Conservation (phyloP, 2,329 filamentous ascomycete genomes). For the Sclerotinia minor region DNA sequence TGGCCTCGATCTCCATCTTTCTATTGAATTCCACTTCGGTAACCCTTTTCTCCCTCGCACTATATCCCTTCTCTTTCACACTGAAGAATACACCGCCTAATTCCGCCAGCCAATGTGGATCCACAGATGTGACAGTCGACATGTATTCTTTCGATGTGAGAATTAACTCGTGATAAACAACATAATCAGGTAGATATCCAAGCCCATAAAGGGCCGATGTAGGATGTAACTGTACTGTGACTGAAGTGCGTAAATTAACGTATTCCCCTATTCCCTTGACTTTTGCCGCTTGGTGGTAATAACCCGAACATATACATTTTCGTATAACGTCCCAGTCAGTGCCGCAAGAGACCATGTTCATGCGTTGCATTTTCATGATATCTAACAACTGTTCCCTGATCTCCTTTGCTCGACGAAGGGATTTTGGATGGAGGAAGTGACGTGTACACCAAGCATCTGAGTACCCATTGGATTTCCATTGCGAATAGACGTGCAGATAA, state of each 20-base stretch:
- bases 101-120: constrained; percentile 96
- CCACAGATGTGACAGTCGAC: constrained; percentile 92
- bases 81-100: constrained; percentile 96
- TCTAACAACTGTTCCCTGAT: constrained; percentile 91
- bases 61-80: constrained; percentile 96
- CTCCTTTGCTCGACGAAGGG: constrained; percentile 85
- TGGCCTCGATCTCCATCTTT: constrained; percentile 87
- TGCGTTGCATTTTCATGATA: constrained; percentile 92
- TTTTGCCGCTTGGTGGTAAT: constrained; percentile 96
- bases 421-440: constrained; percentile 95
- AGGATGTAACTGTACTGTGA: constrained; percentile 91
- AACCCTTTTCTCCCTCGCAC: constrained; percentile 77
- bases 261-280: constrained; percentile 97
- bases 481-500: constrained; percentile 90
- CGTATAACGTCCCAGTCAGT: constrained; percentile 97
- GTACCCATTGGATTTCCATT: constrained; percentile 89
- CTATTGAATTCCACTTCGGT: constrained; percentile 90
- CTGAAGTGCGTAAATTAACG: constrained; percentile 90
- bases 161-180: constrained; percentile 97
- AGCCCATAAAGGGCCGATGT: constrained; percentile 90
- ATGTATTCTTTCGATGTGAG: constrained; percentile 98
- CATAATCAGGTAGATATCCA: constrained; percentile 93
- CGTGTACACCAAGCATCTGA: constrained; percentile 89
- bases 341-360: constrained; percentile 82
- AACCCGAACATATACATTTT: constrained; percentile 95